A percentile compares a stretch with the other conserved stretches of the same genome.
These are phyloP conservation scores for Poa pratensis DNA, from an alignment of 176 grass and related monocot species.

Conservation along the genomic window DNA sequence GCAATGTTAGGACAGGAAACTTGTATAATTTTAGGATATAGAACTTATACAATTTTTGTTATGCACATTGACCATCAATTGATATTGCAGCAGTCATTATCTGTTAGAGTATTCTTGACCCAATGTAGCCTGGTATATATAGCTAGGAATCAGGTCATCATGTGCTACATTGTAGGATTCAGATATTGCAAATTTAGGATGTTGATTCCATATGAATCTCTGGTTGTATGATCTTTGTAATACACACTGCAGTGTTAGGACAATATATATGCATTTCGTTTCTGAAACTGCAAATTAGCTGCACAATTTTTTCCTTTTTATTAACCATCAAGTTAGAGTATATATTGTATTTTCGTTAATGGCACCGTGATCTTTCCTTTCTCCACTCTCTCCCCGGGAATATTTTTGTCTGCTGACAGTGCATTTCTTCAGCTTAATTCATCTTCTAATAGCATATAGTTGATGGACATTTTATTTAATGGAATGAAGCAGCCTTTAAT, in stretches of 20 bases:
- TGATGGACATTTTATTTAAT: constrained; percentile 19
- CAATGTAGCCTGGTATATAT: not conserved
- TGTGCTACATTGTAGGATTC: constrained; percentile 10
- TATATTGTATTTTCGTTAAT: not conserved
- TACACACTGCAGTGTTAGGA: not conserved
- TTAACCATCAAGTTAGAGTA: constrained; percentile 13
- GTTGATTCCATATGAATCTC: constrained; percentile 20
- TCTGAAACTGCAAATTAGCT: constrained; percentile 14
- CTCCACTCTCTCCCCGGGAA: not conserved
- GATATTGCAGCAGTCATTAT: not conserved
- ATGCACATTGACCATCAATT: constrained; percentile 21
- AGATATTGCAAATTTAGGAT: constrained; percentile 29
- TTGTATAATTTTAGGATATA: no score
- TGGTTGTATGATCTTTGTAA: constrained; percentile 16
- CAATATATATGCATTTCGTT: not conserved
- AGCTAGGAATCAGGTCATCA: constrained; percentile 21
- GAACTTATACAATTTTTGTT: no score
- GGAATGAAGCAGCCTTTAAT: not conserved
- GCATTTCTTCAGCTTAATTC: constrained; percentile 29
- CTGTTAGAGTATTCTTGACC: constrained; percentile 17
- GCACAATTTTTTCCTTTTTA: not conserved
- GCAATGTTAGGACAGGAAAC: not conserved
- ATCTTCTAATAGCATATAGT: not conserved
- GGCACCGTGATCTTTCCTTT: not conserved
- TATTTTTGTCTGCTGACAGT: not conserved